Base-by-base conservation (phyloP, 768 basidiomycete genomes). In the Phanerochaete carnosa region DNA sequence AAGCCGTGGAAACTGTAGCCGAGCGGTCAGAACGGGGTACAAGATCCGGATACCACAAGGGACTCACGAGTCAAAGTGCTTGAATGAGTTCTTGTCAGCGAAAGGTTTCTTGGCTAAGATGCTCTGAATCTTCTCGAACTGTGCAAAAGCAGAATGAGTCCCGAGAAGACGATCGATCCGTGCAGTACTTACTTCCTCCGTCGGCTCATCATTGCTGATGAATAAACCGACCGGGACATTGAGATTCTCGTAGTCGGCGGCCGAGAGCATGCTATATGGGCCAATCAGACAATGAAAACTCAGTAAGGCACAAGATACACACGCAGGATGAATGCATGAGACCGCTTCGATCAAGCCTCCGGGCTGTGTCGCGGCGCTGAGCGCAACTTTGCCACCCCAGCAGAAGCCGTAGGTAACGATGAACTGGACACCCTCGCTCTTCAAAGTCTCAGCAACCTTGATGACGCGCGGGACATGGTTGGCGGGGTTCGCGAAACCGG, bases 301-400 rank as follows among this genome's bases (percentile, higher is more conserved):
- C 15, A 28, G 25, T 12, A 7, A 50, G 49, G 11, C 25, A 12
- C 16, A 33, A 46, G 19, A 43, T 43, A 8, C 81, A 69, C 60
- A 86, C 86, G 83, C 83, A 32, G 87, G 87, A 64, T 86, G 85
- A 45, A 83, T 66, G 28, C 81, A 77, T 4, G 82, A 75, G 16
- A 83, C 76, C 6, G 80, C 80, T 60, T 77, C 75, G 62, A 84
- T 78, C 15, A 79, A 78, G 7, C 79, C 78, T 19, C 68, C 72
- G 16, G 74, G 72, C 3, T 69, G 73, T 1, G 68, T 63, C 5
- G 77, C 80, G 22, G 76, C 68, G 22, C 72, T 65, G 29, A 82
- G 72, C 0, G 76, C 73, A 13, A 85, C 81, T 70, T 84, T 85
- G 1, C 80, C 83, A 55, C 81, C 79, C 84, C 85, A 82, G 75